These are phyloP conservation scores for Thamnidium elegans DNA, from an alignment of 192 early-diverging fungal species.

Conservation along the genomic window DNA sequence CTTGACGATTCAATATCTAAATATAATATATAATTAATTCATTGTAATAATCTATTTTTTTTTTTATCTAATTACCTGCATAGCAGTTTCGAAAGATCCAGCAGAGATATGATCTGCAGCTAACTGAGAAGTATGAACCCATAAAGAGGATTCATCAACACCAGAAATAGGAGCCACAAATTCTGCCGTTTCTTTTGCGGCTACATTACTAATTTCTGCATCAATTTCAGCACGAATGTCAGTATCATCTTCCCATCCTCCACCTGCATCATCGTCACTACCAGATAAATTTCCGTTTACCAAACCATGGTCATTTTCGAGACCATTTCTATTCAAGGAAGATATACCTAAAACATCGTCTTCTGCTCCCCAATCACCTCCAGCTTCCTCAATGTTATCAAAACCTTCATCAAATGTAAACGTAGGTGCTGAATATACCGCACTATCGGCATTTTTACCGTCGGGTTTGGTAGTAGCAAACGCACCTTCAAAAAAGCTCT, in stretches of 20 bases:
- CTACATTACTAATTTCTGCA: conserved; percentile 56
- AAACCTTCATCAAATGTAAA: conserved; percentile 51
- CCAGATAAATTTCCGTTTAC: conserved; percentile 43
- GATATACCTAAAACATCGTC: conserved; percentile 62
- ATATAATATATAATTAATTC: not conserved
- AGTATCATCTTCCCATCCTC: conserved; percentile 92
- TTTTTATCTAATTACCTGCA: conserved; percentile 82
- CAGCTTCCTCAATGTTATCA: conserved; percentile 57
- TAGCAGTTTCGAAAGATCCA: conserved; percentile 92
- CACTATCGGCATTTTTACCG: conserved; percentile 26
- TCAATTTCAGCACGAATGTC: conserved; percentile 69
- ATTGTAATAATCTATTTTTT: not conserved
- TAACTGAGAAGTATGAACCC: conserved; percentile 83
- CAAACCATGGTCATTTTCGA: conserved; percentile 9
- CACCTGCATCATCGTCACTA: conserved; percentile 54
- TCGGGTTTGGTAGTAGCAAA: conserved; percentile 54
- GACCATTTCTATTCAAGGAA: conserved; percentile 34
- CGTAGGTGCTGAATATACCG: conserved; percentile 28
- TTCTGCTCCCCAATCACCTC: conserved; percentile 76
- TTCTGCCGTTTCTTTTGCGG: conserved; percentile 49
- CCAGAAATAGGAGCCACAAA: conserved; percentile 79
- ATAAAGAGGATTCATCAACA: conserved; percentile 63
- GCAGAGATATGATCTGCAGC: conserved; percentile 94
- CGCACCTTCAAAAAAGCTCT: conserved; percentile 80
- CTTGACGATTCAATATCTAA: conserved; percentile 84